Evolutionary conservation across 345 rosid species (phyloP).

Genomic region (Boechera stricta): DNA sequence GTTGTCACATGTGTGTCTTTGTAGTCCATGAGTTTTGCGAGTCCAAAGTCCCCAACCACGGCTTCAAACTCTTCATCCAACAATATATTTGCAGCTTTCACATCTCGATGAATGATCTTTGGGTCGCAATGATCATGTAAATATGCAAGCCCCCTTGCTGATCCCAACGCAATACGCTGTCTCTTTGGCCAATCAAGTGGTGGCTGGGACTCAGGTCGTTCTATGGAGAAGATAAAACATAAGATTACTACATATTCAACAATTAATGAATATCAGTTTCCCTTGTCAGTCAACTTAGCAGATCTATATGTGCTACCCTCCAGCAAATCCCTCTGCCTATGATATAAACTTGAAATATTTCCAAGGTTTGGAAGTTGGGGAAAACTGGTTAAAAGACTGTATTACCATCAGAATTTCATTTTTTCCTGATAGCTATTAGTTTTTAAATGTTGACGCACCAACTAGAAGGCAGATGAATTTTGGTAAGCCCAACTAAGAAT

Average conservation of each 20-base stretch:
- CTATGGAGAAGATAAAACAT: slow-evolving; percentile 30
- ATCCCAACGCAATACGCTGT: slow-evolving; percentile 93
- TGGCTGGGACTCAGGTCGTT: slow-evolving; percentile 51
- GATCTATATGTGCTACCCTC: neutral
- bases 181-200: slow-evolving; percentile 91
- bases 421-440: neutral
- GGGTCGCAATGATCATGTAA: slow-evolving; percentile 99
- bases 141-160: slow-evolving; percentile 88
- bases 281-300: neutral
- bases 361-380: neutral
- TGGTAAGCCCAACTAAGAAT: neutral
- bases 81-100: slow-evolving; percentile 96
- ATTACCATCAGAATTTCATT: slow-evolving; percentile 1
- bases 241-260: slow-evolving; percentile 17
- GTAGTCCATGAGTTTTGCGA: slow-evolving; percentile 94
- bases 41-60: slow-evolving; percentile 95
- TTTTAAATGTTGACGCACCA: neutral
- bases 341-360: neutral
- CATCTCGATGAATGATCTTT: slow-evolving; percentile 95
- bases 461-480: neutral
- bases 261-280: neutral
- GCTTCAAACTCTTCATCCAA: slow-evolving; percentile 94
- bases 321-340: neutral
- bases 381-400: neutral
- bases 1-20: slow-evolving; percentile 98